phyloP scores from a whole-genome alignment of 2,329 filamentous ascomycete species.

The Podosphaera fusca region DNA sequence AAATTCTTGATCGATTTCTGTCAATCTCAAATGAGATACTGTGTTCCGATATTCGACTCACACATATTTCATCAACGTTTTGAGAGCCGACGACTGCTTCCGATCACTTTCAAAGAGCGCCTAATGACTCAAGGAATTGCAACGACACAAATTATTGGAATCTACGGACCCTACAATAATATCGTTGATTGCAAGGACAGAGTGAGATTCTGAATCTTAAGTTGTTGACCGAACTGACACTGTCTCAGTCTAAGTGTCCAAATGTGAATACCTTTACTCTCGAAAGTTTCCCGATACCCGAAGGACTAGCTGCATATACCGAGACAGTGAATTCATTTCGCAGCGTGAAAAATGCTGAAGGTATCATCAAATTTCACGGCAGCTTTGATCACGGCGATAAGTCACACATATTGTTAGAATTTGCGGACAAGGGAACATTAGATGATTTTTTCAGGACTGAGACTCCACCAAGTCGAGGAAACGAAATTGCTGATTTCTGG shows the following conservation, averaged over 20 bases:
- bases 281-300: constrained; percentile 10
- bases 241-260: background rate
- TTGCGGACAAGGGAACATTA: constrained; percentile 16
- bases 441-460: constrained; percentile 14
- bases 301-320: constrained; percentile 9
- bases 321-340: constrained; percentile 12
- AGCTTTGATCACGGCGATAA: constrained; percentile 11
- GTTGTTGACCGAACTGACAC: background rate
- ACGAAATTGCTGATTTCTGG: constrained; percentile 17
- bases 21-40: constrained; percentile 13
- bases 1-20: constrained; percentile 12
- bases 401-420: constrained; percentile 17
- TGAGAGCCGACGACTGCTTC: constrained; percentile 9
- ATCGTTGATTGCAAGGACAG: constrained; percentile 3
- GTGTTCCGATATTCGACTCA: constrained; percentile 8
- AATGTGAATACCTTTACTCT: constrained; percentile 12
- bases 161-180: constrained; percentile 13
- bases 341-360: constrained; percentile 6
- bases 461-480: constrained; percentile 9
- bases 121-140: constrained; percentile 7
- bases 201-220: background rate
- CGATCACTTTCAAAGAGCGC: constrained; percentile 9
- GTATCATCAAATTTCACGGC: constrained; percentile 13
- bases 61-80: constrained; percentile 9
- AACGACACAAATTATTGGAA: constrained; percentile 8